Percentiles rank a stretch among this genome's conserved stretches.
These are phyloP conservation scores for Lentinula lateritia DNA, from an alignment of 768 basidiomycete genomes.

Conservation along the genomic window DNA sequence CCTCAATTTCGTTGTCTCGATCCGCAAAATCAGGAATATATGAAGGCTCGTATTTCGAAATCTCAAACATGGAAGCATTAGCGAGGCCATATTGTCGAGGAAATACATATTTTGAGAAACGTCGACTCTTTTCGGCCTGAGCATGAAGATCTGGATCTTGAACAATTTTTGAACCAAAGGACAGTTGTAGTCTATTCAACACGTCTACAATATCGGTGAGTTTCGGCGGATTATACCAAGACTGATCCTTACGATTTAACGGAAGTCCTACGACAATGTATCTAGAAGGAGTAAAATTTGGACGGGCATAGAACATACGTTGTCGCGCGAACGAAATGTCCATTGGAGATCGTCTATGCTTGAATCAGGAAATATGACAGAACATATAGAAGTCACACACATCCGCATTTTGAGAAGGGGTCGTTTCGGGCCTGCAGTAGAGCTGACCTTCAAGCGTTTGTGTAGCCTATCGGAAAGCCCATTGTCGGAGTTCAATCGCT, in stretches of 20 bases:
- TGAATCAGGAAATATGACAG: neutral
- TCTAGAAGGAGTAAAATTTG: slow-evolving; percentile 42
- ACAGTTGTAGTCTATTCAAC: slow-evolving; percentile 45
- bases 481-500: neutral
- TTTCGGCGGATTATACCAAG: neutral
- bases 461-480: neutral
- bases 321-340: slow-evolving; percentile 49
- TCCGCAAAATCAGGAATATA: slow-evolving; percentile 49
- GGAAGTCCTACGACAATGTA: slow-evolving; percentile 62
- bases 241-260: slow-evolving; percentile 45
- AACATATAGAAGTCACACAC: neutral
- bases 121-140: slow-evolving; percentile 44
- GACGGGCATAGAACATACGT: slow-evolving; percentile 65
- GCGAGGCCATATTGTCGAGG: slow-evolving; percentile 69
- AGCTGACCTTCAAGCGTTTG: neutral
- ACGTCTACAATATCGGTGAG: slow-evolving; percentile 42
- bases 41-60: slow-evolving; percentile 20
- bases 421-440: neutral
- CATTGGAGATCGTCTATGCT: slow-evolving; percentile 27
- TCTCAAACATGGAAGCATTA: slow-evolving; percentile 44
- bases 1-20: slow-evolving; percentile 69
- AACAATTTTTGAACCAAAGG: slow-evolving; percentile 21
- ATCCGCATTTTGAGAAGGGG: neutral
- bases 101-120: slow-evolving; percentile 80
- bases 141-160: slow-evolving; percentile 22